A percentile compares a stretch with the other conserved stretches of the same genome.
Evolutionary conservation across 169 alveolate genomes (phyloP).

Genomic region (Plasmodium vivax): DNA sequence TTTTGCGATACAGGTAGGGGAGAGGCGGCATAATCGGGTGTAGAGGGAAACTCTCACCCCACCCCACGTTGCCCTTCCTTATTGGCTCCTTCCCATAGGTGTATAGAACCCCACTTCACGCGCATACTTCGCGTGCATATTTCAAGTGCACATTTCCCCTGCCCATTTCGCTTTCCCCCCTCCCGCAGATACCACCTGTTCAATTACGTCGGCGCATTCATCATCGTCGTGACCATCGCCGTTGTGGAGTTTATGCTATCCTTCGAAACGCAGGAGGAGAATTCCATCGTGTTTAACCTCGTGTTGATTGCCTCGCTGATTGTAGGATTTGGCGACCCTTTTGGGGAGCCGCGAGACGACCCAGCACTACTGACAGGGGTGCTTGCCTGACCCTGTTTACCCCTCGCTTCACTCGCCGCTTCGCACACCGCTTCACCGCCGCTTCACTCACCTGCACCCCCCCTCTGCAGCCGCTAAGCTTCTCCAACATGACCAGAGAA

Average conservation of each 20-base stretch:
- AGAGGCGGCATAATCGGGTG: neutral
- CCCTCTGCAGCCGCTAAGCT: constrained; percentile 39
- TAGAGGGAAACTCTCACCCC: neutral
- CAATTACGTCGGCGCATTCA: constrained; percentile 40
- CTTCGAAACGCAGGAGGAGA: constrained; percentile 62
- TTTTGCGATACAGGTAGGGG: constrained; percentile 38
- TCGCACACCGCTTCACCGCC: neutral
- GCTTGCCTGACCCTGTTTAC: neutral
- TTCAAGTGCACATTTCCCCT: neutral
- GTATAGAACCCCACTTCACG: neutral
- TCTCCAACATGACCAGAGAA: constrained; percentile 73
- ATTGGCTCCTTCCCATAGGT: neutral
- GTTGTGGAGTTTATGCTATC: constrained; percentile 37
- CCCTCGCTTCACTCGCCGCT: neutral
- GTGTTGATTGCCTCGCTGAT: constrained; percentile 28
- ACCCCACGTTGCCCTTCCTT: neutral
- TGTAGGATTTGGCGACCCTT: constrained; percentile 1
- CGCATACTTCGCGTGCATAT: neutral
- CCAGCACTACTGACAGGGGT: neutral
- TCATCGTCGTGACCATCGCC: constrained; percentile 50
- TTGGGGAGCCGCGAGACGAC: neutral
- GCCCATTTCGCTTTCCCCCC: neutral
- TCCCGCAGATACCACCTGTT: constrained; percentile 41
- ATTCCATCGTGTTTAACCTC: constrained; percentile 49
- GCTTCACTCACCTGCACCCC: neutral